Percentiles rank a stretch among this genome's conserved stretches.
These are phyloP conservation scores for Colletotrichum somersetense DNA, from an alignment of 2,329 filamentous ascomycete genomes.

Conservation along the genomic window DNA sequence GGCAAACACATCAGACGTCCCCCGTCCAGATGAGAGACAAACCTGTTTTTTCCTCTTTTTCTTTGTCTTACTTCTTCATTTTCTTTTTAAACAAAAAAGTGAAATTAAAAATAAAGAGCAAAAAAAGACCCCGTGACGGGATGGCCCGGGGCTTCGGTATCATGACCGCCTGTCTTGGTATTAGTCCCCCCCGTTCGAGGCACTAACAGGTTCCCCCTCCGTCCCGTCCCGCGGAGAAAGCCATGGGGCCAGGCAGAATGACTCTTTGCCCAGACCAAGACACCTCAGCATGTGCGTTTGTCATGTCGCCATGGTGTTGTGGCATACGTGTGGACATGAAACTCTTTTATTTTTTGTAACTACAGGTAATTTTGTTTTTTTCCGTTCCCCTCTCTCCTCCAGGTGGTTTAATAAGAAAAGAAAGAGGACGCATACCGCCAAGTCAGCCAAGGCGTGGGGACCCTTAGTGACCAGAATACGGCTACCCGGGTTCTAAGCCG, in stretches of 20 bases:
- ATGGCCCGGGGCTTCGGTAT: conserved; percentile 8
- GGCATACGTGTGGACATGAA: background rate
- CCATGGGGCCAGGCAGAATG: background rate
- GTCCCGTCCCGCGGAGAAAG: background rate
- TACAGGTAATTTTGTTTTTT: too few species aligned
- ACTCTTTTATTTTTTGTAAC: too few species aligned
- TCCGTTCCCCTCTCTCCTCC: too few species aligned
- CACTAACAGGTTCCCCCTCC: background rate
- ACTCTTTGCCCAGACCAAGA: background rate
- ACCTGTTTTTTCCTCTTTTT: too few species aligned
- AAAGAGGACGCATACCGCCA: too few species aligned
- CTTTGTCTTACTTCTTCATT: too few species aligned
- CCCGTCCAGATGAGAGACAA: background rate
- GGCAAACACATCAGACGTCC: conserved; percentile 7
- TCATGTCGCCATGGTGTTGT: background rate
- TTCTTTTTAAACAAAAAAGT: too few species aligned
- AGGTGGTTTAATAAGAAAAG: too few species aligned
- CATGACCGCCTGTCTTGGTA: conserved; percentile 25
- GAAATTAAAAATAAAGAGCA: too few species aligned
- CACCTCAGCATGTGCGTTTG: background rate
- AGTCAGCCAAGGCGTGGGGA: too few species aligned
- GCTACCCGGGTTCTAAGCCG: too few species aligned
- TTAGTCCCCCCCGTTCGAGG: background rate
- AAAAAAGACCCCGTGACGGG: conserved; percentile 13
- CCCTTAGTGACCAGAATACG: too few species aligned